Conservation (phyloP, 768 basidiomycete species). For the Mrakia frigida region DNA sequence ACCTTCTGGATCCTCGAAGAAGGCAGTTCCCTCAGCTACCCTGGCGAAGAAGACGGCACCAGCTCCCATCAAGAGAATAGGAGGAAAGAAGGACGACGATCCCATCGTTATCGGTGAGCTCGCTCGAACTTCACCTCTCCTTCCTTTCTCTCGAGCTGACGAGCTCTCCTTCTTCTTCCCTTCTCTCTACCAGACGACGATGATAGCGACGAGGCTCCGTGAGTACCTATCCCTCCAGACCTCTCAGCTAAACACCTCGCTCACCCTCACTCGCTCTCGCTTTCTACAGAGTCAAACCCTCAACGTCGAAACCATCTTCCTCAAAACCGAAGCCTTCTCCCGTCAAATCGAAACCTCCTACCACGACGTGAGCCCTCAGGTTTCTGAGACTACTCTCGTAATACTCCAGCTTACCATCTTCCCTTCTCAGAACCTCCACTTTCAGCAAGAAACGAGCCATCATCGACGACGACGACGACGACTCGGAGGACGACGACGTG, state of each 20-base stretch:
- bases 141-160: not conserved
- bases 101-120: slow-evolving; percentile 12
- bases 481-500: slow-evolving; percentile 33
- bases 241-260: not conserved
- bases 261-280: not conserved
- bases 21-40: slow-evolving; percentile 18
- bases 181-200: not conserved
- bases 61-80: not conserved
- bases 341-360: not conserved
- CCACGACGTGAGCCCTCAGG: not conserved
- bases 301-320: slow-evolving; percentile 32
- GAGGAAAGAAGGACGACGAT: not conserved
- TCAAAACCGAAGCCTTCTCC: not conserved
- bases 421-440: not conserved
- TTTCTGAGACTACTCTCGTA: too few relatives aligned
- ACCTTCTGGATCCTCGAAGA: slow-evolving; percentile 21
- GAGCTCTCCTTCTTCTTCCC: not conserved
- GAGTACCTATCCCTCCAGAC: not conserved
- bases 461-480: too few relatives aligned
- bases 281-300: slow-evolving; percentile 10
- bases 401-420: not conserved
- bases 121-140: not conserved
- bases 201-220: not conserved
- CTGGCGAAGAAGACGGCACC: not conserved
- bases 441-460: not conserved